phyloP scores from a whole-genome alignment of 495 filamentous ascomycete species.

The Neurospora sp. region DNA sequence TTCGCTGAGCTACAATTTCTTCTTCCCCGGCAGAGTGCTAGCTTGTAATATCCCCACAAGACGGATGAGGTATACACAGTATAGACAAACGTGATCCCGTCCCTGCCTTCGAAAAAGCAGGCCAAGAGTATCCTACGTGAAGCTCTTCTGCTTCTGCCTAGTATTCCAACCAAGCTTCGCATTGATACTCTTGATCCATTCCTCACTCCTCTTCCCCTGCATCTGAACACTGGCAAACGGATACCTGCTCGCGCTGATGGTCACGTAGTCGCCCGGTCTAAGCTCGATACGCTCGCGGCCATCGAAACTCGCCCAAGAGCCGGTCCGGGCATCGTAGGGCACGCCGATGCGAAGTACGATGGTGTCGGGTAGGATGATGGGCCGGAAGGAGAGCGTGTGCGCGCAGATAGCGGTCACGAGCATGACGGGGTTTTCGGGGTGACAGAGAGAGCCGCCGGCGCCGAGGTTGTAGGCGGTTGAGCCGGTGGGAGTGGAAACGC shows the following conservation, averaged over 20 bases:
- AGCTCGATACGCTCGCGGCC: slow-evolving; percentile 84
- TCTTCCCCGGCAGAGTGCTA: background rate
- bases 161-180: slow-evolving; percentile 93
- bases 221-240: slow-evolving; percentile 87
- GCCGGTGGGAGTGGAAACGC: slow-evolving; percentile 84
- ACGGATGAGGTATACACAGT: background rate
- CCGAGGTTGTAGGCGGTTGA: slow-evolving; percentile 97
- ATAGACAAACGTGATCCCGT: background rate
- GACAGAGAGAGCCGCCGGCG: slow-evolving; percentile 87
- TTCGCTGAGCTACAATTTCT: background rate
- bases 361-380: slow-evolving; percentile 90
- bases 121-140: slow-evolving; percentile 32
- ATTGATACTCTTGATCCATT: slow-evolving; percentile 88
- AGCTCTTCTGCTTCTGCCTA: slow-evolving; percentile 61
- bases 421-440: slow-evolving; percentile 95
- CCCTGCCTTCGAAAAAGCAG: background rate
- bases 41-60: background rate
- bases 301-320: slow-evolving; percentile 95
- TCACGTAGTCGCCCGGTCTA: slow-evolving; percentile 86
- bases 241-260: slow-evolving; percentile 82
- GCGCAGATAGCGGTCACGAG: slow-evolving; percentile 92
- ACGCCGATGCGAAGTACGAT: slow-evolving; percentile 87
- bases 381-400: slow-evolving; percentile 90
- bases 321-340: slow-evolving; percentile 80
- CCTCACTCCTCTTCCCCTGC: slow-evolving; percentile 62